Percentiles rank a stretch among this genome's conserved stretches.
These are phyloP conservation scores for Lenzites betulinus DNA, from an alignment of 768 basidiomycete species.

Conservation along the genomic window DNA sequence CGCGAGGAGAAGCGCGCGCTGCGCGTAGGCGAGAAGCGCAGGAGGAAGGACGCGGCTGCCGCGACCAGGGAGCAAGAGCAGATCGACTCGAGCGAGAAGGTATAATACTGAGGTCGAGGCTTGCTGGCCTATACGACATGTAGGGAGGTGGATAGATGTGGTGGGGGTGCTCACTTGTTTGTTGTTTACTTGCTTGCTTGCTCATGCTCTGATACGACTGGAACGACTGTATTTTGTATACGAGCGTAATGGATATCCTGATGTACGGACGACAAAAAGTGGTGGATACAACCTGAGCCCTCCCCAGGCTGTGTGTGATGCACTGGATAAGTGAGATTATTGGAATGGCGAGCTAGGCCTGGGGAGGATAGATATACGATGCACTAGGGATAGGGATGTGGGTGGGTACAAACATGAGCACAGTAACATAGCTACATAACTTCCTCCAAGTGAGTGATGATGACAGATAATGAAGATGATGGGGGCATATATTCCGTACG, in stretches of 20 bases:
- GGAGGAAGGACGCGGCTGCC: background rate
- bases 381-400: background rate
- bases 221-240: slow-evolving; percentile 15
- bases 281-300: background rate
- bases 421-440: background rate
- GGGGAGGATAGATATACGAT: background rate
- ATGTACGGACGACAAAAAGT: slow-evolving; percentile 2
- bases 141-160: background rate
- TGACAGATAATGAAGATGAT: background rate
- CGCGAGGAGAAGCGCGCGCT: slow-evolving; percentile 44
- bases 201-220: slow-evolving; percentile 3
- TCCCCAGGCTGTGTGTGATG: too few species aligned
- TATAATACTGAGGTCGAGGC: background rate
- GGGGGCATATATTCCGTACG: background rate
- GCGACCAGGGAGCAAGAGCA: background rate
- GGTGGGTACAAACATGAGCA: background rate
- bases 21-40: background rate
- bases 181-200: background rate
- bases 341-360: too few species aligned
- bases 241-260: slow-evolving; percentile 19
- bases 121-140: background rate
- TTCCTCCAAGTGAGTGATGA: background rate
- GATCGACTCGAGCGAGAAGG: background rate
- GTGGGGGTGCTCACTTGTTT: background rate
- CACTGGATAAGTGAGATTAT: background rate